Base-by-base conservation (phyloP, 257 asterid species). In the Galeopsis tetrahit region DNA sequence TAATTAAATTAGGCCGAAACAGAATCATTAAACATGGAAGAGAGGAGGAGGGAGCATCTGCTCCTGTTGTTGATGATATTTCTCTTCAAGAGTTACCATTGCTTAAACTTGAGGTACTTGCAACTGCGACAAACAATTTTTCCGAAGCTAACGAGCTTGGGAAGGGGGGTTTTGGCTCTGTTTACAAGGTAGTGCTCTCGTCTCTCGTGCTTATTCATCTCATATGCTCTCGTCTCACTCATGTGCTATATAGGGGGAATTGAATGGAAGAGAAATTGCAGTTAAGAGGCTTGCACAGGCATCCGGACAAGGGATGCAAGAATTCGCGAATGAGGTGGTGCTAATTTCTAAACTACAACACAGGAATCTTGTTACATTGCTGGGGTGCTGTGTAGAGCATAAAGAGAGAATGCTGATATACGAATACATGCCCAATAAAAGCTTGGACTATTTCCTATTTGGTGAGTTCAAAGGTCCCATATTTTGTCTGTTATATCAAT, bases 1-100 rank as follows among this genome's bases (percentile, higher is more conserved):
- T 21, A 21, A 21, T 21, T 68, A 64, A n/a, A 73, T 65, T 68
- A 83, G 86, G 73, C 59, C 51, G 48, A 32, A 68, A 10, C 58
- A 67, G 10, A 49, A 15, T 65, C 49, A 28, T 5, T 53, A 33
- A 38, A 55, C 52, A 9, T 57, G 72, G 38, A 34, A 60, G 40
- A 11, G 31, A 56, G 0, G 68, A 35, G 9, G 31, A 56, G 0
- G 68, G 53, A 4, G 62, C 52, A 80, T 69, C 13, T 28, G 40
- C 53, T 8, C 68, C 28, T 9, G 4, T 53, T 17, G 33, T 15
- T 14, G 59, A 53, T 53, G 13, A 21, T 21, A 21, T 1, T 21
- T 21, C 34, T 9, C 59, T 53, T 15, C 59, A 15, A 21, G 59
- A 55, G 34, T 55, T 55, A 28, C 61, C 61, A 7, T 28, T 55